Base-by-base conservation (phyloP, 495 filamentous ascomycete species). In the Halenospora varia region DNA sequence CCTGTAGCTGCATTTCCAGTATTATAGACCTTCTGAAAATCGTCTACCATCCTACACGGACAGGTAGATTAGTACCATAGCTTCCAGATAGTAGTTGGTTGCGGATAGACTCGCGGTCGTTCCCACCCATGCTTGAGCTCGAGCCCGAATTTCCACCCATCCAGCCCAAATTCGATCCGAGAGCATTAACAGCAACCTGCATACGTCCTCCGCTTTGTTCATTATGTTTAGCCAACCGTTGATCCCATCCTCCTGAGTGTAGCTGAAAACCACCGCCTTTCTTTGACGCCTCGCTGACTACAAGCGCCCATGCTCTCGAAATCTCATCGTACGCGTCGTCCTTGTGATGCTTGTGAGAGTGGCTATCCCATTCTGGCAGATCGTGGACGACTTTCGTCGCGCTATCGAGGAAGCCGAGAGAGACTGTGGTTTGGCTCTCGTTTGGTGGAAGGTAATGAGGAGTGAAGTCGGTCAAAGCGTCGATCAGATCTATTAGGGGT, bases 311-410 rank as follows among this genome's bases (percentile, higher is more conserved):
- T 10, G 94, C 95, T 63, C 86, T 88, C 46, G 89, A 86, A 44
- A 98, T 90, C 69, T 97, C 95, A 63, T 98, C 93, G 68, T 97
- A 97, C 13, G 92, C 91, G 60, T 89, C 89, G 59, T 94, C 84
- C 70, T 96, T 96, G 75, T 94, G 88, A 61, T 94, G 79, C 55
- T 92, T 92, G 70, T 97, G 87, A 60, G 88, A 82, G 41, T 86
- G 88, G 52, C 83, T 88, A 59, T 88, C 87, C 89, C 89, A 97
- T 49, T 90, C 82, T 3, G 94, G 94, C 40, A 98, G 75, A 15
- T 83, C 80, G 69, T 97, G 93, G 46, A 97, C 88, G 44, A 97
- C 81, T 51, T 92, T 86, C 13, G 93, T 98, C 17, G 86, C 94
- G 20, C 83, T 87, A 56, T 98, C 90, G 24, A 98, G 81, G 66